These are phyloP conservation scores for Agrocybe chaxingu DNA, from an alignment of 768 basidiomycete species.

Conservation along the genomic window DNA sequence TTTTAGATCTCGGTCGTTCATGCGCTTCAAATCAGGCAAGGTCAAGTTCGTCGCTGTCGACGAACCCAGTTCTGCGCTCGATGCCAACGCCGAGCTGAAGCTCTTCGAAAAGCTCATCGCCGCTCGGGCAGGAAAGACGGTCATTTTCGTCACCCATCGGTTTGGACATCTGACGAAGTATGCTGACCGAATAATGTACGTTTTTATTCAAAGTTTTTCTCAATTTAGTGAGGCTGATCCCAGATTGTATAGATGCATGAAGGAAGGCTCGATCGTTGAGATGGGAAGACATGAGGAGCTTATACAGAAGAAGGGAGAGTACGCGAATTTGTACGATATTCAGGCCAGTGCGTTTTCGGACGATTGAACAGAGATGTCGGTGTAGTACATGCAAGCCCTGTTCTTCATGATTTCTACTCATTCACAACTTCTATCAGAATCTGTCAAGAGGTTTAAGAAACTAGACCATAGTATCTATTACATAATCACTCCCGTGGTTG, in stretches of 20 bases:
- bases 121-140: slow-evolving; percentile 41
- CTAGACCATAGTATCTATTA: too few relatives aligned
- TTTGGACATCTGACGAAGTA: slow-evolving; percentile 43
- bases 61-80: slow-evolving; percentile 54
- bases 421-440: too few relatives aligned
- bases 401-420: too few relatives aligned
- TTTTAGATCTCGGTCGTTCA: slow-evolving; percentile 30
- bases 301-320: background rate
- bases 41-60: slow-evolving; percentile 49
- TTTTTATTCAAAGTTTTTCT: background rate
- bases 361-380: too few relatives aligned
- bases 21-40: slow-evolving; percentile 31
- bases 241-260: background rate
- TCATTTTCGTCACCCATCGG: slow-evolving; percentile 53
- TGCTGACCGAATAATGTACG: slow-evolving; percentile 51
- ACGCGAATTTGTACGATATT: background rate
- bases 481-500: too few relatives aligned
- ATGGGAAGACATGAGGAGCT: background rate
- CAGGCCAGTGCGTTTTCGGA: background rate
- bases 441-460: too few relatives aligned
- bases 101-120: slow-evolving; percentile 37
- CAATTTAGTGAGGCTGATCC: too few relatives aligned
- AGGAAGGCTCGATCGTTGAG: background rate
- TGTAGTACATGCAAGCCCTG: too few relatives aligned
- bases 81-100: slow-evolving; percentile 47